Conservation (phyloP, 768 basidiomycete genomes). For the Paxillus rubicundulus region DNA sequence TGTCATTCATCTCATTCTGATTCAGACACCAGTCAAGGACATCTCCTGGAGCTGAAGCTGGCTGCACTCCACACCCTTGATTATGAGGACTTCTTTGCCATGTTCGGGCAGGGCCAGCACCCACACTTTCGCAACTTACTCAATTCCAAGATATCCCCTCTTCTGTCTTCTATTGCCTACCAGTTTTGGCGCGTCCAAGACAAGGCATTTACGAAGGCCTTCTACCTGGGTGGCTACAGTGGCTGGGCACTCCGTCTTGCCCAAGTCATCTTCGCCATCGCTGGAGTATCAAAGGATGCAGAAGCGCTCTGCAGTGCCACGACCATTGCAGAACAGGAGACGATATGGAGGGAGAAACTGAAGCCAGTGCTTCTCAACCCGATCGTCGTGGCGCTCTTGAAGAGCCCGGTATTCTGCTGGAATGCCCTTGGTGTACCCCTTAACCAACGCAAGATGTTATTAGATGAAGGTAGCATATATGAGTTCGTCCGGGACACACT, state of each 20-base stretch:
- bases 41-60: constrained; percentile 76
- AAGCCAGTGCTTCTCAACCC: constrained; percentile 61
- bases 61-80: constrained; percentile 56
- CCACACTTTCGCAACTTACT: constrained; percentile 57
- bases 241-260: constrained; percentile 67
- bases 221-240: constrained; percentile 68
- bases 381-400: constrained; percentile 49
- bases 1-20: neutral
- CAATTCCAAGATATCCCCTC: constrained; percentile 59
- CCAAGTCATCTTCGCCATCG: constrained; percentile 53
- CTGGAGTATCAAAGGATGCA: constrained; percentile 56
- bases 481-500: constrained; percentile 53
- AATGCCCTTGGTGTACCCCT: constrained; percentile 75
- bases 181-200: constrained; percentile 73
- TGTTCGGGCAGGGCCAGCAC: constrained; percentile 69
- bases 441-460: constrained; percentile 62
- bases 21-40: constrained; percentile 52
- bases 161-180: constrained; percentile 69
- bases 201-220: constrained; percentile 46
- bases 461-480: constrained; percentile 48
- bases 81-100: constrained; percentile 59
- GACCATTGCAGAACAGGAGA: constrained; percentile 55
- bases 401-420: constrained; percentile 58
- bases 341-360: constrained; percentile 59
- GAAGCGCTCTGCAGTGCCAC: constrained; percentile 51